These are phyloP conservation scores for Silene latifolia DNA, from an alignment of 148 eudicot genomes.

Conservation along the genomic window DNA sequence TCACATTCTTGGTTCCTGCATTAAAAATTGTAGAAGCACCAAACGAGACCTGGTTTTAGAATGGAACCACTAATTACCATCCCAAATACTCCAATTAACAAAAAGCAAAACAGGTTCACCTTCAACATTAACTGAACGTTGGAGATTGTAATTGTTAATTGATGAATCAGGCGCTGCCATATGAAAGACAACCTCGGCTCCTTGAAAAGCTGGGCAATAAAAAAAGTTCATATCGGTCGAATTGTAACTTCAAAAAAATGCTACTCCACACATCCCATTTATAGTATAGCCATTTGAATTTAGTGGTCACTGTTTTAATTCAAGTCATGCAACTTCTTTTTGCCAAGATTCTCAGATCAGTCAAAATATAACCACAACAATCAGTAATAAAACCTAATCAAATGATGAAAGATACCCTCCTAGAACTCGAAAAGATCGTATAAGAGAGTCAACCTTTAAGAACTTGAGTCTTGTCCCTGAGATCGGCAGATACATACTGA, in stretches of 20 bases:
- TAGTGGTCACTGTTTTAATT: neutral
- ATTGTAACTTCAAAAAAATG: neutral
- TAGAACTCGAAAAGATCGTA: neutral
- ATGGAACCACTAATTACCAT: neutral
- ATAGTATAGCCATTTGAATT: neutral
- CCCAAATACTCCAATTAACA: neutral
- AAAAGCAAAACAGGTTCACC: slow-evolving; percentile 35
- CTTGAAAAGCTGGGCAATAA: slow-evolving; percentile 58
- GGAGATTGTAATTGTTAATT: slow-evolving; percentile 75
- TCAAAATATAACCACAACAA: neutral
- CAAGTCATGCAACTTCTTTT: neutral
- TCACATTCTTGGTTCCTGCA: slow-evolving; percentile 83
- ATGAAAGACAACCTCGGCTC: slow-evolving; percentile 96
- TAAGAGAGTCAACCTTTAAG: slow-evolving; percentile 43
- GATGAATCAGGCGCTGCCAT: slow-evolving; percentile 99
- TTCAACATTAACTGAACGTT: slow-evolving; percentile 74
- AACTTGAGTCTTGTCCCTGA: slow-evolving; percentile 69
- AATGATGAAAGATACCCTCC: neutral
- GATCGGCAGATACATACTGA: slow-evolving; percentile 61
- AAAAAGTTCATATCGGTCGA: neutral
- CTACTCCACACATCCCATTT: neutral
- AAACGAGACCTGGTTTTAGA: too few species aligned
- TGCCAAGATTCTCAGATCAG: neutral
- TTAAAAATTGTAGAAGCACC: neutral
- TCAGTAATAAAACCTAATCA: neutral